A percentile compares a stretch with the other conserved stretches of the same genome.
Evolutionary conservation across 306 rosid species (phyloP).

Genomic region (Acmispon strigosus): DNA sequence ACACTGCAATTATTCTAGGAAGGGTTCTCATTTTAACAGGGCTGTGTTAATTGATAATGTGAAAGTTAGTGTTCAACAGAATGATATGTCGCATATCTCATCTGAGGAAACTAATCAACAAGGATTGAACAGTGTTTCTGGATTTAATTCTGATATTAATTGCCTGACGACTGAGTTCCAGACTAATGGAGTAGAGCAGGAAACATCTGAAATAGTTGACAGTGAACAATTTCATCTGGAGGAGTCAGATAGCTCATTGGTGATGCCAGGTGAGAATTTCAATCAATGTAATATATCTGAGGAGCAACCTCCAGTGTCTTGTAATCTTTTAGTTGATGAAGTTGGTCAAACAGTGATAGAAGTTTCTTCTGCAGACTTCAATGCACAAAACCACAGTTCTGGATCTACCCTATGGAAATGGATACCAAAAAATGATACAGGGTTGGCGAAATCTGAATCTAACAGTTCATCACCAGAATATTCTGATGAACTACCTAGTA

Average conservation of each 20-base stretch:
- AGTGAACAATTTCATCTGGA: constrained; percentile 24
- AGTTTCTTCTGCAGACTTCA: constrained; percentile 36
- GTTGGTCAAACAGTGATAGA: constrained; percentile 36
- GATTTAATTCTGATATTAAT: constrained; percentile 26
- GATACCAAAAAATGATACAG: constrained; percentile 57
- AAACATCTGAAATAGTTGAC: constrained; percentile 34
- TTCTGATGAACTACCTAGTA: constrained; percentile 31
- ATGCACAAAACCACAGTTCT: constrained; percentile 33
- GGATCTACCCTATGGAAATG: constrained; percentile 57
- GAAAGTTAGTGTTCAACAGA: constrained; percentile 28
- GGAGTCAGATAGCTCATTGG: constrained; percentile 30
- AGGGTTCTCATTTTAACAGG: constrained; percentile 33
- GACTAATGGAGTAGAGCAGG: constrained; percentile 24
- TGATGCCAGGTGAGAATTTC: too few relatives aligned
- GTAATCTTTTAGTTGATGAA: constrained; percentile 38
- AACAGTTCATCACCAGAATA: constrained; percentile 32
- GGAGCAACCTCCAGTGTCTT: constrained; percentile 28
- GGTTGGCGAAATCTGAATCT: constrained; percentile 31
- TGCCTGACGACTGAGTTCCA: constrained; percentile 15
- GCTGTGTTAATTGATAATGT: constrained; percentile 31
- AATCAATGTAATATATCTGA: too few relatives aligned
- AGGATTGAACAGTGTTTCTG: constrained; percentile 23
- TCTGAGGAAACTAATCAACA: constrained; percentile 30
- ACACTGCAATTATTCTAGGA: constrained; percentile 33
- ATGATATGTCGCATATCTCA: constrained; percentile 25